Evolutionary conservation across 768 basidiomycete species (phyloP).

Genomic region (Fistulinella prunicolor): DNA sequence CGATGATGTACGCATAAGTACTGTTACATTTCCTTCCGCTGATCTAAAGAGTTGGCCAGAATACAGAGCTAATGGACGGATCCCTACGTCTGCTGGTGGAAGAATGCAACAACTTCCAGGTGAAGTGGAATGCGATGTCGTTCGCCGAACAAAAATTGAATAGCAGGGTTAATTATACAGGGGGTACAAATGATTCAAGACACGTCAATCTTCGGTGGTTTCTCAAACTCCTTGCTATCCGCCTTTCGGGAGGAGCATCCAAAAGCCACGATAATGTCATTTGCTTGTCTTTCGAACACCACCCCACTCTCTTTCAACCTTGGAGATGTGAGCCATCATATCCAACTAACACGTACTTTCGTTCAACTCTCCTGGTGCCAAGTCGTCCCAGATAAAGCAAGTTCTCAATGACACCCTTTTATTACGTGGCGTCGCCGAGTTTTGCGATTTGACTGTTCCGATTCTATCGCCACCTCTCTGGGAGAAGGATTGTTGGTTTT

Average conservation of each 20-base stretch:
- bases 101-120: slow-evolving; percentile 75
- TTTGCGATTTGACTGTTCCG: slow-evolving; percentile 50
- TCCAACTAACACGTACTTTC: neutral
- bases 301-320: slow-evolving; percentile 32
- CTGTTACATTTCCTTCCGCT: neutral
- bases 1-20: slow-evolving; percentile 45
- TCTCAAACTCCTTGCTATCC: slow-evolving; percentile 55
- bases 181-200: slow-evolving; percentile 70
- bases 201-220: slow-evolving; percentile 60
- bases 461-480: slow-evolving; percentile 46
- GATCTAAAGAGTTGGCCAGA: slow-evolving; percentile 37
- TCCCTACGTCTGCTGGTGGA: slow-evolving; percentile 66
- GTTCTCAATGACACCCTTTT: slow-evolving; percentile 63
- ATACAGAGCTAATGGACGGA: slow-evolving; percentile 64
- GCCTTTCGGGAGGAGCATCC: slow-evolving; percentile 65
- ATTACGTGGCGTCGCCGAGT: slow-evolving; percentile 48
- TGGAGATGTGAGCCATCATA: slow-evolving; percentile 42
- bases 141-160: neutral
- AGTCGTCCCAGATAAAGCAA: slow-evolving; percentile 40
- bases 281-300: slow-evolving; percentile 54
- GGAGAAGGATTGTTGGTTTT: slow-evolving; percentile 33
- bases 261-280: slow-evolving; percentile 56
- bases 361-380: neutral
- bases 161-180: slow-evolving; percentile 33
- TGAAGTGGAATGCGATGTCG: slow-evolving; percentile 20